These are phyloP conservation scores for Naganishia liquefaciens DNA, from an alignment of 1,284 basidiomycete genomes.

Conservation along the genomic window DNA sequence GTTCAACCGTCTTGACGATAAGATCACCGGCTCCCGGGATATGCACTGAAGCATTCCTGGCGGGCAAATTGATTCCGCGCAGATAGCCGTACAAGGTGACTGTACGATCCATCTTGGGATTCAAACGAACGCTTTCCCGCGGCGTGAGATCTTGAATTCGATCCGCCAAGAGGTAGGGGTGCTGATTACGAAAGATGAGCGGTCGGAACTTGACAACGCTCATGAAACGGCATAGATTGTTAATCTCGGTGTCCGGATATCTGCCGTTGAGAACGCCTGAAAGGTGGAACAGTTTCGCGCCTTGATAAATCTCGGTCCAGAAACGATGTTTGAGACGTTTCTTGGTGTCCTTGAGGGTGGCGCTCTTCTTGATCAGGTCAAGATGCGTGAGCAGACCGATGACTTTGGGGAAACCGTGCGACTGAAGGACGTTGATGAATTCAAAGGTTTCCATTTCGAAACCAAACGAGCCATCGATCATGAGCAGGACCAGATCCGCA, in stretches of 20 bases:
- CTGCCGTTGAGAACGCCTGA: slow-evolving; percentile 97
- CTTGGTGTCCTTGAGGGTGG: slow-evolving; percentile 85
- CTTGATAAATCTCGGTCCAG: slow-evolving; percentile 99
- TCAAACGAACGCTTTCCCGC: slow-evolving; percentile 75
- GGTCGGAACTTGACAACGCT: slow-evolving; percentile 99
- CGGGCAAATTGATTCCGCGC: slow-evolving; percentile 81
- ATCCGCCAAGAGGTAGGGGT: slow-evolving; percentile 95
- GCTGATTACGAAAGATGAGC: slow-evolving; percentile 87
- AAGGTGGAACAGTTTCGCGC: slow-evolving; percentile 97
- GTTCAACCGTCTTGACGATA: slow-evolving; percentile 69
- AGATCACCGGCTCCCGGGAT: slow-evolving; percentile 93
- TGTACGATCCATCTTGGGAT: slow-evolving; percentile 78
- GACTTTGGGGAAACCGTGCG: slow-evolving; percentile 98
- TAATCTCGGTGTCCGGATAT: slow-evolving; percentile 95
- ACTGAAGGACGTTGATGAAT: slow-evolving; percentile 93
- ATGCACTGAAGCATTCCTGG: slow-evolving; percentile 78
- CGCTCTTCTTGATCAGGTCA: slow-evolving; percentile 92
- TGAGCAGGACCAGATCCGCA: slow-evolving; percentile 90
- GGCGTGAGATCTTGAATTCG: slow-evolving; percentile 93
- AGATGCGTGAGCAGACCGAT: slow-evolving; percentile 95
- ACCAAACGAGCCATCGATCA: slow-evolving; percentile 97
- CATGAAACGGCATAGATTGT: slow-evolving; percentile 94
- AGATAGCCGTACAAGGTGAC: slow-evolving; percentile 95
- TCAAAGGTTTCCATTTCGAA: slow-evolving; percentile 99
- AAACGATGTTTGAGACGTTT: slow-evolving; percentile 98